phyloP scores from a whole-genome alignment of 495 filamentous ascomycete species.

The Penicillium simplicissimum region DNA sequence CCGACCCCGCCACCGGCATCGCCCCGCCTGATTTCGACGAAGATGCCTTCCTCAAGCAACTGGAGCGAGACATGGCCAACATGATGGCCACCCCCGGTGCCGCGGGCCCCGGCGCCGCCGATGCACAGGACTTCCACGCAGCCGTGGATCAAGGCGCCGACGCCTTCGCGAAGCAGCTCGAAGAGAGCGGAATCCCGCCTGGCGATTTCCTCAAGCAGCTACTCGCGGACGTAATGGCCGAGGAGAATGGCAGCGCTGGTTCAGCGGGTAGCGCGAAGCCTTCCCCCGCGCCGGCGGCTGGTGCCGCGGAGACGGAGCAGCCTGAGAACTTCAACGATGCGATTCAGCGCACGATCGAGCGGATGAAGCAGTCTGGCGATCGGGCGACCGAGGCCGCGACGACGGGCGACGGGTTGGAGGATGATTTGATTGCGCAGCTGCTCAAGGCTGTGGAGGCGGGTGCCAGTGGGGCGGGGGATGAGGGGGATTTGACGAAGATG shows the following conservation, averaged over 20 bases:
- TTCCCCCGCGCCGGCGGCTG: slow-evolving; percentile 12
- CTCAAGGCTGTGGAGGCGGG: slow-evolving; percentile 72
- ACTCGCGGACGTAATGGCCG: slow-evolving; percentile 78
- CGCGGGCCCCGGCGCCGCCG: slow-evolving; percentile 15
- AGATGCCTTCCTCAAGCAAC: slow-evolving; percentile 72
- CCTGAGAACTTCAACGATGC: slow-evolving; percentile 80
- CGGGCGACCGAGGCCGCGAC: slow-evolving; percentile 75
- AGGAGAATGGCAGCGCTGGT: slow-evolving; percentile 54
- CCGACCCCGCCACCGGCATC: slow-evolving; percentile 17
- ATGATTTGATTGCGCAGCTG: slow-evolving; percentile 83
- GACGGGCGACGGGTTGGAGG: slow-evolving; percentile 59
- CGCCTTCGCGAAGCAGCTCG: slow-evolving; percentile 74
- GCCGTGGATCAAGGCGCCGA: slow-evolving; percentile 43
- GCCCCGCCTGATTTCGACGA: slow-evolving; percentile 44
- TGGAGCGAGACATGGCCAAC: slow-evolving; percentile 84
- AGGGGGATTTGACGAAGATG: slow-evolving; percentile 91
- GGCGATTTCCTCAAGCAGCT: slow-evolving; percentile 82
- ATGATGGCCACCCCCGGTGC: slow-evolving; percentile 57
- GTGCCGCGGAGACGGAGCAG: slow-evolving; percentile 27
- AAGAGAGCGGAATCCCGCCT: slow-evolving; percentile 67
- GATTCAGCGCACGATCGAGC: slow-evolving; percentile 87
- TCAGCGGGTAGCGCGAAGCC: background rate
- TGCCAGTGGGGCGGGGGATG: slow-evolving; percentile 62
- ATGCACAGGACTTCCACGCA: slow-evolving; percentile 26
- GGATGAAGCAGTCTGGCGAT: slow-evolving; percentile 85